Evolutionary conservation across 306 rosid genomes (phyloP).

Genomic region (Rosa persica): DNA sequence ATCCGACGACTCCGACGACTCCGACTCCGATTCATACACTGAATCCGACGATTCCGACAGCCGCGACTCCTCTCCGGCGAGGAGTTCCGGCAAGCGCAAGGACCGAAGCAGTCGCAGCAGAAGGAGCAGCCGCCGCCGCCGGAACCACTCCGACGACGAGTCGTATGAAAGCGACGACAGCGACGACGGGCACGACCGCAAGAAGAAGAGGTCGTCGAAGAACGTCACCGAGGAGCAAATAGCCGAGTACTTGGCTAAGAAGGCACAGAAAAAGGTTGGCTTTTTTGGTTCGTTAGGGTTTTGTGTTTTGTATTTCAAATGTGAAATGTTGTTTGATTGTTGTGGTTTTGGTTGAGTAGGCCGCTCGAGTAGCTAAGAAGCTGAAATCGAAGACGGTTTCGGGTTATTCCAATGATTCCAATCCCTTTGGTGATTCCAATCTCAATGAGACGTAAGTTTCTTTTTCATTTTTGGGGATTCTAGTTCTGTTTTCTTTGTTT

Average conservation of each 20-base stretch:
- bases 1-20: conserved; percentile 27
- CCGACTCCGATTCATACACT: conserved; percentile 39
- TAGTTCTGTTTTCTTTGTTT: conserved; percentile 4
- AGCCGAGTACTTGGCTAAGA: conserved; percentile 67
- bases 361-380: conserved; percentile 64
- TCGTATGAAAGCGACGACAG: conserved; percentile 41
- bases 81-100: conserved; percentile 36
- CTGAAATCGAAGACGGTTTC: conserved; percentile 66
- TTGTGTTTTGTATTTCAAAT: not conserved
- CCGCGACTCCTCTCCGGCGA: conserved; percentile 35
- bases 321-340: conserved; percentile 1
- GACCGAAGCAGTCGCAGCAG: conserved; percentile 26
- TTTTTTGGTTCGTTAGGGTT: not conserved
- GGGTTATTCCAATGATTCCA: conserved; percentile 86
- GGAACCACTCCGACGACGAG: conserved; percentile 42
- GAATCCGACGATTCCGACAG: conserved; percentile 39
- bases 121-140: conserved; percentile 31
- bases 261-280: conserved; percentile 76
- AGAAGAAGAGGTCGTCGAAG: conserved; percentile 54
- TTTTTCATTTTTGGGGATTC: not conserved
- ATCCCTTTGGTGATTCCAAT: conserved; percentile 95
- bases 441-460: conserved; percentile 73
- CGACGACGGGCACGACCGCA: conserved; percentile 41
- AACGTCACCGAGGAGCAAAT: conserved; percentile 63
- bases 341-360: conserved; percentile 34